Conservation (phyloP, 2,329 filamentous ascomycete species). For the Cordyceps cateniannulata region DNA sequence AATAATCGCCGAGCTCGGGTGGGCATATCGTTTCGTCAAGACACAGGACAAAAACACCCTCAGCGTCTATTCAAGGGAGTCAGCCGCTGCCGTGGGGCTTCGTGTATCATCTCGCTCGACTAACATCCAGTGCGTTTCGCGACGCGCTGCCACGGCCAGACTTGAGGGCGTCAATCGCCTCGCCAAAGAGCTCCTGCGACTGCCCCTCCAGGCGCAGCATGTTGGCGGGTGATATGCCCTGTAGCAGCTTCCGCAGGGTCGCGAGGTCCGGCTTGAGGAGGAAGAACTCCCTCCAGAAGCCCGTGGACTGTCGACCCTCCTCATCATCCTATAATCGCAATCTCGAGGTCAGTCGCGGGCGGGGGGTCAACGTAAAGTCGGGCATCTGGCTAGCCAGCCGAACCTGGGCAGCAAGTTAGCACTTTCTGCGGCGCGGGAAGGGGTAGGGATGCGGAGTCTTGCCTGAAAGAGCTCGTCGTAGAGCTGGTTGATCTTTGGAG, state of each 20-base stretch:
- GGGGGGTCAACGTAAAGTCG: slow-evolving; percentile 15
- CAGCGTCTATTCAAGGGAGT: slow-evolving; percentile 59
- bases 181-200: slow-evolving; percentile 70
- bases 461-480: slow-evolving; percentile 82
- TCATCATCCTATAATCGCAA: slow-evolving; percentile 50
- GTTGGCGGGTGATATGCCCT: slow-evolving; percentile 64
- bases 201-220: slow-evolving; percentile 71
- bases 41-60: slow-evolving; percentile 79
- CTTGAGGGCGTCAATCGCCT: slow-evolving; percentile 65
- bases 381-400: slow-evolving; percentile 8
- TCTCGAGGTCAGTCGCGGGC: slow-evolving; percentile 23
- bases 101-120: background rate
- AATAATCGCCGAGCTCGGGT: slow-evolving; percentile 93
- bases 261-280: slow-evolving; percentile 72
- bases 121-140: slow-evolving; percentile 77
- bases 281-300: slow-evolving; percentile 96
- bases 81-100: background rate
- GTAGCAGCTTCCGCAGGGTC: slow-evolving; percentile 62
- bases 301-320: slow-evolving; percentile 67
- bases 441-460: slow-evolving; percentile 17
- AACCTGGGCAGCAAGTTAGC: background rate
- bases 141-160: slow-evolving; percentile 54
- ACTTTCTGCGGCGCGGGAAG: background rate
- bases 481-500: slow-evolving; percentile 87
- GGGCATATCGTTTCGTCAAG: slow-evolving; percentile 84